Evolutionary conservation across 2,329 filamentous ascomycete species (phyloP), one percentile per base, ranked within the genome.

Genomic region (Diaporthe nobilis): DNA sequence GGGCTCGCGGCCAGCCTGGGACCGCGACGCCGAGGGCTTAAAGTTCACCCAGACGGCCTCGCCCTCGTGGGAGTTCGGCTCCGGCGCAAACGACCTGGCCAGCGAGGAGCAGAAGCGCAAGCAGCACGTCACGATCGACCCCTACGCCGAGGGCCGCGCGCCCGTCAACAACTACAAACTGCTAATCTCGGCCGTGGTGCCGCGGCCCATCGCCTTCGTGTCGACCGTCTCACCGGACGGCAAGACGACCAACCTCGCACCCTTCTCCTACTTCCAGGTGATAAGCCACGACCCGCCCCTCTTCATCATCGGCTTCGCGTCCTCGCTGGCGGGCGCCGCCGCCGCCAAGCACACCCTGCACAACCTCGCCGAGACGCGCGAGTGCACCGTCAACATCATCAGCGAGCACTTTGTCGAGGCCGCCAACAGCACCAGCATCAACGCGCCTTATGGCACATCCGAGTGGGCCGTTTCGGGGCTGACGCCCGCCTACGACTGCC

Each of bases 371-470:
- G 93, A 93, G 57, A 92, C 90, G 0, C 86, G 88, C 65, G 94
- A 97, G 85, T 95, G 94, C 84, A 91, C 92, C 75, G 92, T 98
- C 86, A 98, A 97, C 85, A 94, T 98, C 81, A 94, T 98, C 81
- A 92, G 90, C 12, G 95, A 98, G 85, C 90, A 92, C 82, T 98
- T 93, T 82, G 81, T 97, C 81, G 96, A 98, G 86, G 96, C 96
- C 0, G 96, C 95, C 65, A 98, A 98, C 84, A 88, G 92, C n/a
- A 91, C 93, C 4, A 89, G 89, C 65, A 91, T 97, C 80, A 94
- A 98, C 83, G 90, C 94, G 0, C 96, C 96, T 0, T 92, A 92
- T 77, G 94, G 93, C 1, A 86, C 90, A 1, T 94, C 91, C 1
- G 96, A 98, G 84, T 98, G 95, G 95, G 88, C 90, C 1, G 85